These are phyloP conservation scores for Cryphonectria carpinicola DNA, from an alignment of 2,329 filamentous ascomycete genomes.

Conservation along the genomic window DNA sequence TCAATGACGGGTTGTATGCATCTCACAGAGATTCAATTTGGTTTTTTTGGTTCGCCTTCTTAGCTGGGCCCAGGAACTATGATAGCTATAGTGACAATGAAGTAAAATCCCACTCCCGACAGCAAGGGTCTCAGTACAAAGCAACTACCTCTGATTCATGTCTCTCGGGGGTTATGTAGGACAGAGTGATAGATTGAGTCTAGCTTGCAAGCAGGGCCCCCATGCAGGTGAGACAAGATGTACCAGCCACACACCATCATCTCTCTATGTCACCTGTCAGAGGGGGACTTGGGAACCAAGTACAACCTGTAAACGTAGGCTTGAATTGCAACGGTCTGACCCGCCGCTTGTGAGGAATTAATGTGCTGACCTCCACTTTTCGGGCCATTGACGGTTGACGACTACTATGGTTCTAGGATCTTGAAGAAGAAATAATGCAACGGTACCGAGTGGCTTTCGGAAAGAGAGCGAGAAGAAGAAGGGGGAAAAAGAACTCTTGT, in stretches of 20 bases:
- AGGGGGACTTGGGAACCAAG: not conserved
- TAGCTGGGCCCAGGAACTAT: not conserved
- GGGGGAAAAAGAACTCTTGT: not conserved
- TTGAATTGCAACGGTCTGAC: slow-evolving; percentile 1
- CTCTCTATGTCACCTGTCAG: not conserved
- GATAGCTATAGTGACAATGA: not conserved
- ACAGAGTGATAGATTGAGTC: slow-evolving; percentile 13
- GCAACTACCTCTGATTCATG: slow-evolving; percentile 8
- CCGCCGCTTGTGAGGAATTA: slow-evolving; percentile 2
- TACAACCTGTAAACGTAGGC: not conserved
- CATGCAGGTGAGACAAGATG: slow-evolving; percentile 1
- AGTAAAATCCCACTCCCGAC: not conserved
- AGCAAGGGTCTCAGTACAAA: slow-evolving; percentile 18
- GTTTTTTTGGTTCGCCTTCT: not conserved
- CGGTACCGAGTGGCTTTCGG: not conserved
- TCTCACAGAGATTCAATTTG: not conserved
- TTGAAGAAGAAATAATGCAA: not conserved
- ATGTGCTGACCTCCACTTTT: not conserved
- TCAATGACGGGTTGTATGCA: slow-evolving; percentile 2
- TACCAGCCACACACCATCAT: slow-evolving; percentile 7
- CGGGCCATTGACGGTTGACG: not conserved
- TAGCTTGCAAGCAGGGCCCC: slow-evolving; percentile 9
- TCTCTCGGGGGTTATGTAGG: slow-evolving; percentile 3
- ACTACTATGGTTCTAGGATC: not conserved
- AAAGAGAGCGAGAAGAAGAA: not conserved